Evolutionary conservation across 352 stramenopile species (phyloP), one percentile per base, ranked within the genome.

Genomic region (Phytopythium kandeliae): DNA sequence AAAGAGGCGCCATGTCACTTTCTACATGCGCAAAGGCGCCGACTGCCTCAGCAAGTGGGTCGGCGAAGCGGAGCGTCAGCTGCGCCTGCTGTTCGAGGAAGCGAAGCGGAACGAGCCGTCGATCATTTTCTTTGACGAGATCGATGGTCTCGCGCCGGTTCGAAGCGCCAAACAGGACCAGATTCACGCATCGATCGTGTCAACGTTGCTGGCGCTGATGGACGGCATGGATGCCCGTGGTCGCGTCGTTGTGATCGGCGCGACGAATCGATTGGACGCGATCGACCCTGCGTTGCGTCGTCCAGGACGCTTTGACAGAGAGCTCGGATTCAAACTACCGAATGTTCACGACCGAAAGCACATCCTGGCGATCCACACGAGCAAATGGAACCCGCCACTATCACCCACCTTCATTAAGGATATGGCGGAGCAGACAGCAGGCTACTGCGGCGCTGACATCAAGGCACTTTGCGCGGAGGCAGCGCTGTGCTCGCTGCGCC

Each of bases 241-340:
- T 44, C 92, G 94, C 26, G 95, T 99, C 1, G 78, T 99, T 24
- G 95, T 99, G n/a, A 92, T 99, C 51, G 97, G 88, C 16, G 97
- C 97, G 6, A 99, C 97, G 0, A 99, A 99, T 60, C 81, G 96
- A n/a, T 74, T 98, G 8, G 89, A 96, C 64, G 86, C 86, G 3
- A 93, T 99, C 34, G 97, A 99, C 65, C 84, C 90, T 7, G 96
- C 97, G 13, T 63, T 99, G 25, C 76, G 97, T 31, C 76, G 97
- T 33, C 94, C 96, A 12, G 96, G 95, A 16, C 86, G 92, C 0
- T 98, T 98, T 48, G 92, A 97, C 60, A 82, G 91, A 40, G 86
- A 97, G 56, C 60, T 97, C 25, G 78, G 77, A 3, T 97, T 98
- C 49, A 89, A 88, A 36, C 54, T 98, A 11, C 92, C 92, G 4